A percentile compares a stretch with the other conserved stretches of the same genome.
phyloP scores from a whole-genome alignment of 176 grass and related monocot species.

The Oryza brachyantha region DNA sequence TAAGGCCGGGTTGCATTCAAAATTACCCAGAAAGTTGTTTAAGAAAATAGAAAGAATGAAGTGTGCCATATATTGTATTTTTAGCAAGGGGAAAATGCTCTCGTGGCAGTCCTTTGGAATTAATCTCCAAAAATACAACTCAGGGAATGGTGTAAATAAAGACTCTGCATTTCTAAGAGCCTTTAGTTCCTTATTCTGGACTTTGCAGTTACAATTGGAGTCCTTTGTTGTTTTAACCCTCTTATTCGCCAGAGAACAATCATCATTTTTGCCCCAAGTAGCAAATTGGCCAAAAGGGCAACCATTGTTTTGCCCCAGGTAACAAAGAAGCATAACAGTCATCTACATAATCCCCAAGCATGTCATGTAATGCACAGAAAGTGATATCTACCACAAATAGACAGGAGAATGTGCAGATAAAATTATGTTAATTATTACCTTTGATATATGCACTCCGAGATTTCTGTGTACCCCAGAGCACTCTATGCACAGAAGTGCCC shows the following conservation, averaged over 20 bases:
- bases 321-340: not conserved
- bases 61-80: not conserved
- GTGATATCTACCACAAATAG: not conserved
- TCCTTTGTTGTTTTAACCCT: not conserved
- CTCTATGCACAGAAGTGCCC: conserved; percentile 95
- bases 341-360: not conserved
- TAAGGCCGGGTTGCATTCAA: not conserved
- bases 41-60: not conserved
- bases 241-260: not conserved
- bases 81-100: not conserved
- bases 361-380: conserved; percentile 21
- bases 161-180: not conserved
- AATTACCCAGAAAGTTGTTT: not conserved
- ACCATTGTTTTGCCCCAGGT: not conserved
- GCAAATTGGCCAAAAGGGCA: not conserved
- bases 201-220: not conserved
- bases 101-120: not conserved
- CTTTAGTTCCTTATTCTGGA: not conserved
- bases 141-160: conserved; percentile 12
- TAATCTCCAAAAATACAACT: not conserved
- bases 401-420: conserved; percentile 8
- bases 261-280: not conserved
- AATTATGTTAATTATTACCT: conserved; percentile 62
- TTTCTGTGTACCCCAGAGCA: conserved; percentile 97
- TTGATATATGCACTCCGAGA: conserved; percentile 99